A percentile compares a stretch with the other conserved stretches of the same genome.
These are phyloP conservation scores for Beauveria rudraprayagi DNA, from an alignment of 2,329 filamentous ascomycete genomes.

Conservation along the genomic window DNA sequence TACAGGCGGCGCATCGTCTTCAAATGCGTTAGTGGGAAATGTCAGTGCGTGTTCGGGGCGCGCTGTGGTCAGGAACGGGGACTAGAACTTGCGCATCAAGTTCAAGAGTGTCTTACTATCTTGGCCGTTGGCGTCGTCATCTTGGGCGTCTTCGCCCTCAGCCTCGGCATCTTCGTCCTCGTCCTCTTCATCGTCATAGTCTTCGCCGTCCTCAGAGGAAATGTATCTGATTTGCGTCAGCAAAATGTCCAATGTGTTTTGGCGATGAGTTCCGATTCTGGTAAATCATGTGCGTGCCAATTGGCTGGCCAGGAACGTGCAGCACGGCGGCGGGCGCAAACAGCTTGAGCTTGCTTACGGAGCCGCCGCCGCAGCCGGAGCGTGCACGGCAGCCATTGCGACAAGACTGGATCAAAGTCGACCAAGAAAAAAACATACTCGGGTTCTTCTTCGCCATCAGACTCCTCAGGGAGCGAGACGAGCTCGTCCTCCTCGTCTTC, in stretches of 20 bases:
- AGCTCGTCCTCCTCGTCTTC: conserved; percentile 44
- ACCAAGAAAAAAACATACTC: conserved; percentile 34
- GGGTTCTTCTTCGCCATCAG: conserved; percentile 44
- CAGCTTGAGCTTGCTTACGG: background rate
- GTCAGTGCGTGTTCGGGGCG: background rate
- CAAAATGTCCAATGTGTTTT: background rate
- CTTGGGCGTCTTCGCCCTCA: conserved; percentile 24
- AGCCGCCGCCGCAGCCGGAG: background rate
- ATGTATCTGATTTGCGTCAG: conserved; percentile 23
- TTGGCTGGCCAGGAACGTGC: background rate
- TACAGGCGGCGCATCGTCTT: conserved; percentile 35
- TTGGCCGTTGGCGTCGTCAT: conserved; percentile 20
- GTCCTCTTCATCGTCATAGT: conserved; percentile 32
- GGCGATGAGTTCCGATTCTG: background rate
- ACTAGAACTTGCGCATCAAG: background rate
- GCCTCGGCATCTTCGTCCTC: conserved; percentile 31
- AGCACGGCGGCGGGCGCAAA: background rate
- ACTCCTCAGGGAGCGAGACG: conserved; percentile 44
- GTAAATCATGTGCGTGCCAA: background rate
- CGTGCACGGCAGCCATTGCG: conserved; percentile 4
- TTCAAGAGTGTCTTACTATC: conserved; percentile 22
- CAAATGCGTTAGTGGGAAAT: conserved; percentile 6
- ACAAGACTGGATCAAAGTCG: background rate
- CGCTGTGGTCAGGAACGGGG: background rate
- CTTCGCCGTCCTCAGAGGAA: conserved; percentile 32